Percentiles rank a stretch among this genome's conserved stretches.
Evolutionary conservation across 2,329 filamentous ascomycete species (phyloP).

Genomic region (Epichloe sp.): DNA sequence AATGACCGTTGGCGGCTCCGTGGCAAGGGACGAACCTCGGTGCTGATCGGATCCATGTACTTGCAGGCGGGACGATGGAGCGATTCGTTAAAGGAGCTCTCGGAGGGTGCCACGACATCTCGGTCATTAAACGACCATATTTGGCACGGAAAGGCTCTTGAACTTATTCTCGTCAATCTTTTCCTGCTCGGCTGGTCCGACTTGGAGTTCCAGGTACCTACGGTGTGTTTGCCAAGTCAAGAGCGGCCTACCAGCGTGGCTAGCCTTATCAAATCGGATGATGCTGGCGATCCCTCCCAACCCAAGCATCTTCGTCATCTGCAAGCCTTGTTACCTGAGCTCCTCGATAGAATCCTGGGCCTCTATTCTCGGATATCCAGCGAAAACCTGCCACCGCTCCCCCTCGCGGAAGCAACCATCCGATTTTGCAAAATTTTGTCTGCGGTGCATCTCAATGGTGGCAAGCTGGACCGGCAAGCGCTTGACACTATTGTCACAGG

Average conservation of each 20-base stretch:
- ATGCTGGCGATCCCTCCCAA: slow-evolving; percentile 27
- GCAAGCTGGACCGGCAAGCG: slow-evolving; percentile 45
- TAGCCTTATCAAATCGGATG: slow-evolving; percentile 12
- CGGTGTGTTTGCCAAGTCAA: slow-evolving; percentile 37
- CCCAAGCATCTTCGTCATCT: slow-evolving; percentile 41
- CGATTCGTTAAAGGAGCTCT: slow-evolving; percentile 73
- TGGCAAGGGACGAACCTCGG: slow-evolving; percentile 64
- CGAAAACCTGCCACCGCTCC: slow-evolving; percentile 60
- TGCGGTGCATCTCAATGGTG: slow-evolving; percentile 51
- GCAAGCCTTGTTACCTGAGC: slow-evolving; percentile 52
- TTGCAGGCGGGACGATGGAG: slow-evolving; percentile 82
- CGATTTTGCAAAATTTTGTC: slow-evolving; percentile 59
- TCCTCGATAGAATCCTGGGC: slow-evolving; percentile 60
- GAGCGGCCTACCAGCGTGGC: slow-evolving; percentile 29
- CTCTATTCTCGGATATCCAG: slow-evolving; percentile 59
- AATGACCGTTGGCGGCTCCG: slow-evolving; percentile 69
- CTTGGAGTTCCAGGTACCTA: slow-evolving; percentile 67
- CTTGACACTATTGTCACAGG: slow-evolving; percentile 55
- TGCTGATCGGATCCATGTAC: slow-evolving; percentile 75
- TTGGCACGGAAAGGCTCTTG: slow-evolving; percentile 95
- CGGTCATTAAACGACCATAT: slow-evolving; percentile 77
- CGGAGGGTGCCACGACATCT: slow-evolving; percentile 65
- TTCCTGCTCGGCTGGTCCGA: slow-evolving; percentile 74
- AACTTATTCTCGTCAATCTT: slow-evolving; percentile 72
- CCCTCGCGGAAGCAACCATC: slow-evolving; percentile 57